Conservation (phyloP, 148 eudicot species). For the Pharnaceum exiguum region DNA sequence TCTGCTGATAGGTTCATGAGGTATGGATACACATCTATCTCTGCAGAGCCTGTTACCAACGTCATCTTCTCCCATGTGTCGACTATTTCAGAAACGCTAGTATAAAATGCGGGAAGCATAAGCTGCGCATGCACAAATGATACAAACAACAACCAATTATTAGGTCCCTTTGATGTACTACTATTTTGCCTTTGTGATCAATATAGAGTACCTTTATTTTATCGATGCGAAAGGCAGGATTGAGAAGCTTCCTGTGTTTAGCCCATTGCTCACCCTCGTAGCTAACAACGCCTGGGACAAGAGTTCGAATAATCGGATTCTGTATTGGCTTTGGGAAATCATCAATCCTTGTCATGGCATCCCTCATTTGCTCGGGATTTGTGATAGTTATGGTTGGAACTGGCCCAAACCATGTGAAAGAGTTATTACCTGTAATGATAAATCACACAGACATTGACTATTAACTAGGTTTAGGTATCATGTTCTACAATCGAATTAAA, state of each 20-base stretch:
- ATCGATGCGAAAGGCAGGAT: constrained; percentile 26
- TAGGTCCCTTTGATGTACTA: too few relatives aligned
- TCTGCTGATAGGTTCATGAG: constrained; percentile 20
- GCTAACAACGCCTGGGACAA: constrained; percentile 19
- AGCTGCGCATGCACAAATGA: constrained; percentile 9
- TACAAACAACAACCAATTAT: too few relatives aligned
- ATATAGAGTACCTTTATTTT: constrained; percentile 18
- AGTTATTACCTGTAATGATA: not conserved
- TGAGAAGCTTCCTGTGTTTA: constrained; percentile 23
- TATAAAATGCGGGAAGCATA: constrained; percentile 24
- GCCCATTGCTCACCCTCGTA: constrained; percentile 33
- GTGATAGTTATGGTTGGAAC: constrained; percentile 6
- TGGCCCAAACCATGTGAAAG: constrained; percentile 21
- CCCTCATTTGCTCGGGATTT: constrained; percentile 20
- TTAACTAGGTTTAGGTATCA: too few relatives aligned
- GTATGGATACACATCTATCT: constrained; percentile 26
- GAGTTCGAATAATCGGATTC: not conserved
- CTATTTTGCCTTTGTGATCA: not conserved
- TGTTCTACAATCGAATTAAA: too few relatives aligned
- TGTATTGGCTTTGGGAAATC: constrained; percentile 17
- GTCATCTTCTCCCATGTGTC: constrained; percentile 19
- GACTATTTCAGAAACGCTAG: constrained; percentile 15
- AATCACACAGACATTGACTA: too few relatives aligned
- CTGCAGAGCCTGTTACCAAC: constrained; percentile 7
- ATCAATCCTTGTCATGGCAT: constrained; percentile 9